Conservation (phyloP, 257 asterid genomes). For the Solanum commersonii region DNA sequence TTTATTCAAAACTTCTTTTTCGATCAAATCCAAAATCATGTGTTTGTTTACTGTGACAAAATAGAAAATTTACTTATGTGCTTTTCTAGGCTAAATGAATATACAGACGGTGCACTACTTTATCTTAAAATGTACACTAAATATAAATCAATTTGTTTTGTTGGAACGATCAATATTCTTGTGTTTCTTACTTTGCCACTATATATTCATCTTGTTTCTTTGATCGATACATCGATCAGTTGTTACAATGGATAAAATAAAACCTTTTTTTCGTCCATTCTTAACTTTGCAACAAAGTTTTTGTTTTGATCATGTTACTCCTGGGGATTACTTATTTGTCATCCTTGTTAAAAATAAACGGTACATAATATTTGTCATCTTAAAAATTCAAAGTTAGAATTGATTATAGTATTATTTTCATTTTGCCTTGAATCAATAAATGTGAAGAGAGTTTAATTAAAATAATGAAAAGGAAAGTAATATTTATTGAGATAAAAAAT, state of each 20-base stretch:
- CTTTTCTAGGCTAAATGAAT: background rate
- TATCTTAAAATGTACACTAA: background rate
- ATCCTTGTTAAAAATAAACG: no score
- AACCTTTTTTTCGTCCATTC: background rate
- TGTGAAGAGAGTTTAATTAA: background rate
- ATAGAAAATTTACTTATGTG: background rate
- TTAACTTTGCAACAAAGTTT: background rate
- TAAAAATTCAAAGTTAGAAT: no score
- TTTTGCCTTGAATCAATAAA: background rate
- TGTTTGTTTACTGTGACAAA: background rate
- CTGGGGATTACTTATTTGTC: background rate
- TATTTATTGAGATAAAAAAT: no score
- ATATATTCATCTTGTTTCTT: background rate
- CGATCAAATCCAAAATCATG: background rate
- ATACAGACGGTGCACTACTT: conserved; percentile 16
- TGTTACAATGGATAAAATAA: background rate
- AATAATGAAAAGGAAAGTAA: no score
- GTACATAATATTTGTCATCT: no score
- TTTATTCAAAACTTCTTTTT: background rate
- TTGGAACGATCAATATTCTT: conserved; percentile 7
- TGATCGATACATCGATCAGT: background rate
- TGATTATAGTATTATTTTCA: no score
- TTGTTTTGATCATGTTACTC: background rate
- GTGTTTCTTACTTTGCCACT: background rate
- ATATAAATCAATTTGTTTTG: background rate